Base-by-base conservation (phyloP, 2,329 filamentous ascomycete genomes). In the Aurifilum marmelostoma region DNA sequence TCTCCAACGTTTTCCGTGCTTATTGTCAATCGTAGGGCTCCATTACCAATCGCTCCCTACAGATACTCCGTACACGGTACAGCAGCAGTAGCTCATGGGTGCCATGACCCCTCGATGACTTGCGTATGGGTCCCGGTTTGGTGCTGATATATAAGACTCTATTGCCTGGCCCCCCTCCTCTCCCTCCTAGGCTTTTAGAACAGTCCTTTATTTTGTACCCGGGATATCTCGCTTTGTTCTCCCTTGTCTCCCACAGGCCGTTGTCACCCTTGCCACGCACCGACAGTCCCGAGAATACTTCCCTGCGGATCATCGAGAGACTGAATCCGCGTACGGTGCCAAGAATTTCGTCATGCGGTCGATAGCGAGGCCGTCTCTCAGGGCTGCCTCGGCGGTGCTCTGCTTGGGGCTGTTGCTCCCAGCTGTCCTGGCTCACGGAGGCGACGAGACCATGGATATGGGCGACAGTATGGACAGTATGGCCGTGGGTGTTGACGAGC, bases 381-480 rank as follows among this genome's bases (percentile, higher is more conserved):
- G 71, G 70, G 71, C 76, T 60, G 73, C 76, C 59, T 74, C 75
- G 67, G 70, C 76, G 39, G 72, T 72, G 12, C 75, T 77, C 75
- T 69, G 77, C 37, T 71, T 74, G 39, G 75, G 75, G 69, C 64
- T 63, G 12, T 72, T 76, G 65, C 69, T 79, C 60, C 78, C 78
- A 39, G 58, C 73, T 18, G 77, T 75, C 65, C 69, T 78, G 56
- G 78, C 76, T 39, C 78, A 79, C 71, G 77, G 77, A 41, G 73
- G 76, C 58, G 75, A 75, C 63, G 75, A 67, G 66, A 71, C 75
- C 65, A 77, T 76, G 76, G 73, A 69, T 27, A 74, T 73, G 76
- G 72, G 71, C 62, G 73, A 72, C 3, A 73, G 74, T 69, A 79
- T 47, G 43, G 43, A 71, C 8, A 73, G 74, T 69, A 79, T 77